A percentile compares a stretch with the other conserved stretches of the same genome.
Conservation (phyloP, 305 asterid genomes). For the Solanum chacoense region DNA sequence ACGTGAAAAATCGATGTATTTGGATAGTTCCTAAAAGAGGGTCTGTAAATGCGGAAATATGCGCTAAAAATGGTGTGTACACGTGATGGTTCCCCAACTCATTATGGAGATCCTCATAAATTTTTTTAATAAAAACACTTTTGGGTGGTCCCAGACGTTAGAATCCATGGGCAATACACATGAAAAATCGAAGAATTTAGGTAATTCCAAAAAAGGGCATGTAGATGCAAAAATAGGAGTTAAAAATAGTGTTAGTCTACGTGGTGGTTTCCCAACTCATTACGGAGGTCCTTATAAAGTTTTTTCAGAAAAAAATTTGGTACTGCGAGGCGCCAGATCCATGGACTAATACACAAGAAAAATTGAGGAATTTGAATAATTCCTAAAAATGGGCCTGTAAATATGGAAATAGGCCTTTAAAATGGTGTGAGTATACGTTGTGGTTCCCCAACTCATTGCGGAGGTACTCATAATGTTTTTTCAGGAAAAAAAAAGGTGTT, state of each 20-base stretch:
- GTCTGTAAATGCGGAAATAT: background rate
- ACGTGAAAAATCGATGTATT: too few species aligned
- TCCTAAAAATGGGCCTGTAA: background rate
- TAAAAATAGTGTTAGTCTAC: too few species aligned
- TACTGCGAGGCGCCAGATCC: background rate
- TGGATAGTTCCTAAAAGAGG: background rate
- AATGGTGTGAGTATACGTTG: background rate
- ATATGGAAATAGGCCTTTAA: too few species aligned
- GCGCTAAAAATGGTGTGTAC: background rate
- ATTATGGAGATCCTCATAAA: too few species aligned
- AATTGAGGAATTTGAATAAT: background rate
- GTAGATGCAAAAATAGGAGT: too few species aligned
- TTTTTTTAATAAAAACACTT: too few species aligned
- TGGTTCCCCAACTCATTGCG: too few species aligned
- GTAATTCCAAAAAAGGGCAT: too few species aligned
- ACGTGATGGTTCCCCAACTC: too few species aligned
- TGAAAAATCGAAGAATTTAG: too few species aligned
- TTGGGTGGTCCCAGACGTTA: background rate
- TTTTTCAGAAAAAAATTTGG: accelerated
- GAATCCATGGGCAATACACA: background rate
- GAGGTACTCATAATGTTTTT: background rate
- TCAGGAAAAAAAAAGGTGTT: background rate
- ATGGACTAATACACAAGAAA: background rate
- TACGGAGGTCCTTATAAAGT: background rate
- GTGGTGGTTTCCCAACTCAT: background rate